phyloP scores from a whole-genome alignment of 371 early-diverging fungal species.

The Syncephalis fuscata region DNA sequence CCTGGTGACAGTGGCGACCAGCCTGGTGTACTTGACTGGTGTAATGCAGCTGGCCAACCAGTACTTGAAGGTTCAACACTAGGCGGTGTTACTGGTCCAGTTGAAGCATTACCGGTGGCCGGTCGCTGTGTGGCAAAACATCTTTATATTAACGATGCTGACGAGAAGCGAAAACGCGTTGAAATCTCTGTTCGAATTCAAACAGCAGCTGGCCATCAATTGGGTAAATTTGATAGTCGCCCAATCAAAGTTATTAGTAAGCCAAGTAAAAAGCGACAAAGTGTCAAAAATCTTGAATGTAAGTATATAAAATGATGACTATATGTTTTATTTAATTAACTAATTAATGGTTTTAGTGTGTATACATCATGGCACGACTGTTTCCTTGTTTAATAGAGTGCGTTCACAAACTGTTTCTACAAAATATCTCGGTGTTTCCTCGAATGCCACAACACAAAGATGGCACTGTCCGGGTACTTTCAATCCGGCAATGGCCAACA shows the following conservation, averaged over 20 bases:
- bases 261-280: constrained; percentile 69
- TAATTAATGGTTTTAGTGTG: constrained; percentile 28
- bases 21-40: constrained; percentile 17
- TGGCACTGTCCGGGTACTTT: constrained; percentile 4
- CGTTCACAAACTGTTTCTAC: constrained; percentile 74
- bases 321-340: too few relatives aligned
- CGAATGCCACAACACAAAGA: background rate
- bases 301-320: too few relatives aligned
- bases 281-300: constrained; percentile 49
- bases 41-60: background rate
- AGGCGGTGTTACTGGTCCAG: background rate
- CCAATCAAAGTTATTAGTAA: constrained; percentile 69
- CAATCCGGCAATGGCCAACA: constrained; percentile 26
- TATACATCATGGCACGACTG: constrained; percentile 32
- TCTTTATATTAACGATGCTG: background rate
- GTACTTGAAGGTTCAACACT: background rate
- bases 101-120: background rate
- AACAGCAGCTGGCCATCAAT: constrained; percentile 2
- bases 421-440: constrained; percentile 45
- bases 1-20: constrained; percentile 9
- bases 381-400: constrained; percentile 19
- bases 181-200: background rate
- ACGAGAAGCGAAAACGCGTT: background rate
- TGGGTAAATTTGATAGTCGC: constrained; percentile 43
- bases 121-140: background rate